A percentile compares a stretch with the other conserved stretches of the same genome.
Conservation (phyloP, 2,329 filamentous ascomycete genomes). For the Neocucurbitaria cava region DNA sequence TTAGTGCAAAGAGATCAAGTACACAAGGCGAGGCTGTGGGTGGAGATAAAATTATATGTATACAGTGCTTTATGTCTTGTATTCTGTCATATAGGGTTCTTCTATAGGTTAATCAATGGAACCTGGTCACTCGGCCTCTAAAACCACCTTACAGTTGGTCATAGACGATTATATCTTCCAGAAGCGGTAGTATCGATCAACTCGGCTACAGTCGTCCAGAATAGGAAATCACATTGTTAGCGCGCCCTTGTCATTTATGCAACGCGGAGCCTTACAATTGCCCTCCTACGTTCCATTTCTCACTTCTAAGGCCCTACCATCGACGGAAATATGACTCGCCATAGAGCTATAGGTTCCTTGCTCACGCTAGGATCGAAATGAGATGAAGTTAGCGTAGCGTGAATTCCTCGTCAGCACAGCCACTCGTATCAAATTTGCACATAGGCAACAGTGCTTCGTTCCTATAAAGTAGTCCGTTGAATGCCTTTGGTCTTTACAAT, state of each 20-base stretch:
- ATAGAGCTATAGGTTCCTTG: no score
- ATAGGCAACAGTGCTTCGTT: neutral
- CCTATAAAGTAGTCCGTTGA: neutral
- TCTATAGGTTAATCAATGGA: neutral
- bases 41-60: neutral
- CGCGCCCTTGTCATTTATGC: neutral
- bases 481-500: neutral
- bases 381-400: neutral
- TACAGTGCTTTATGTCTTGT: neutral
- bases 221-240: slow-evolving; percentile 10
- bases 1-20: neutral
- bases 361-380: no score
- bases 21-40: neutral
- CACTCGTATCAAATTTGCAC: neutral
- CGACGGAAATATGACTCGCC: no score
- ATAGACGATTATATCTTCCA: neutral
- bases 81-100: neutral
- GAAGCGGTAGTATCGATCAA: neutral
- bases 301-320: no score
- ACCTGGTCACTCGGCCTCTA: neutral
- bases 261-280: no score
- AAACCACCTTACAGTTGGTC: neutral
- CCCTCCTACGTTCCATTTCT: no score
- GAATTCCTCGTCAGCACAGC: neutral
- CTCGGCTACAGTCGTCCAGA: slow-evolving; percentile 2